A percentile compares a stretch with the other conserved stretches of the same genome.
These are phyloP conservation scores for Xylaria sp. DNA, from an alignment of 2,329 filamentous ascomycete genomes.

Conservation along the genomic window DNA sequence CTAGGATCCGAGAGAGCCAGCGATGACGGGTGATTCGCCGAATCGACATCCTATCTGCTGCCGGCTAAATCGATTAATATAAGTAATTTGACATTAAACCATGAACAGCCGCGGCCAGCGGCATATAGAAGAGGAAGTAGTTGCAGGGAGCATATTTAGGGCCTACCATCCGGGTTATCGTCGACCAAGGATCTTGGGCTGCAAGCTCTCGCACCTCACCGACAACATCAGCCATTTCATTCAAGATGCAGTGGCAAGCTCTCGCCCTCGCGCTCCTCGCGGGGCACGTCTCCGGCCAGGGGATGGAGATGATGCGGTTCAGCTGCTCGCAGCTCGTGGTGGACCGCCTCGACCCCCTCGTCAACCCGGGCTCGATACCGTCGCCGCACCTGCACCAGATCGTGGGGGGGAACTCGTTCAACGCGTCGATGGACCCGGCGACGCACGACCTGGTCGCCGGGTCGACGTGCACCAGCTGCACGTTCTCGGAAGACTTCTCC, in stretches of 20 bases:
- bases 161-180: constrained; percentile 12
- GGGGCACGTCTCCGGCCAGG: constrained; percentile 26
- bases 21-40: constrained; percentile 18
- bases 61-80: constrained; percentile 26
- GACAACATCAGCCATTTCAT: constrained; percentile 11
- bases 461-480: constrained; percentile 35
- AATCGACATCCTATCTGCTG: constrained; percentile 12
- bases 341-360: constrained; percentile 36
- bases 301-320: constrained; percentile 41
- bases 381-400: constrained; percentile 38
- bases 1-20: constrained; percentile 11
- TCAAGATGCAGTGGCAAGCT: constrained; percentile 30
- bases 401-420: constrained; percentile 37
- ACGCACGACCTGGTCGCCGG: constrained; percentile 26
- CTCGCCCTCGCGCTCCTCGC: constrained; percentile 22
- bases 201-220: constrained; percentile 15
- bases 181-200: constrained; percentile 9
- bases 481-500: constrained; percentile 34
- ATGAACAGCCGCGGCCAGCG: constrained; percentile 11
- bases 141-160: constrained; percentile 25
- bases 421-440: constrained; percentile 33
- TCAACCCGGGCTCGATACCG: constrained; percentile 32
- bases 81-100: constrained; percentile 14
- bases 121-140: constrained; percentile 14
- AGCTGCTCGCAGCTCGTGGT: constrained; percentile 36